Evolutionary conservation across 208 protist genomes (phyloP).

Genomic region (Strigomonas galati): DNA sequence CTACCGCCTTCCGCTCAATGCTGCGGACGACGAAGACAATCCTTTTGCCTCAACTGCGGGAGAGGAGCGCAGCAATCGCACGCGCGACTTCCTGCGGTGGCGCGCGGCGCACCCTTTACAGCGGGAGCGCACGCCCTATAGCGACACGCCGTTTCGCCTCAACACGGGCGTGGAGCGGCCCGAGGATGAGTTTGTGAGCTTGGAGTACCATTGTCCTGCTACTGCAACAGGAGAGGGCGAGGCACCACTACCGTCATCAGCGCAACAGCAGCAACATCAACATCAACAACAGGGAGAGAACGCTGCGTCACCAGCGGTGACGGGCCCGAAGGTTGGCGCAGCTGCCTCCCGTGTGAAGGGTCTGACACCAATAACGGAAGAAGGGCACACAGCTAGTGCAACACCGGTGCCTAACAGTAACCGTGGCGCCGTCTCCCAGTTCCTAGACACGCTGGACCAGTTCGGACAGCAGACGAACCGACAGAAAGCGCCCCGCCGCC

Average conservation of each 20-base stretch:
- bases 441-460: constrained; percentile 44
- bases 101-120: constrained; percentile 31
- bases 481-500: constrained; percentile 28
- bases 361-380: background rate
- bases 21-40: background rate
- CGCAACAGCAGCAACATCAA: too few relatives aligned
- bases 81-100: constrained; percentile 52
- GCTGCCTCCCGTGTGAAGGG: background rate
- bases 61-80: background rate
- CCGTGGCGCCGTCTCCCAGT: constrained; percentile 33
- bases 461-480: constrained; percentile 35
- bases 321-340: background rate
- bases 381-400: too few relatives aligned
- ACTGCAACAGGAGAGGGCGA: background rate
- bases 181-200: constrained; percentile 17
- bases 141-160: constrained; percentile 41
- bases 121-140: constrained; percentile 33
- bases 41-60: background rate
- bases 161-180: constrained; percentile 67
- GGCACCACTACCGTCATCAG: constrained; percentile 1
- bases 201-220: constrained; percentile 30
- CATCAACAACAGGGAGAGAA: too few relatives aligned
- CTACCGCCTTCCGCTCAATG: background rate
- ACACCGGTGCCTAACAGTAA: background rate
- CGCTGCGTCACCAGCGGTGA: background rate